Evolutionary conservation across 129 eudicot species (phyloP).

Genomic region (Dittrichia graveolens): DNA sequence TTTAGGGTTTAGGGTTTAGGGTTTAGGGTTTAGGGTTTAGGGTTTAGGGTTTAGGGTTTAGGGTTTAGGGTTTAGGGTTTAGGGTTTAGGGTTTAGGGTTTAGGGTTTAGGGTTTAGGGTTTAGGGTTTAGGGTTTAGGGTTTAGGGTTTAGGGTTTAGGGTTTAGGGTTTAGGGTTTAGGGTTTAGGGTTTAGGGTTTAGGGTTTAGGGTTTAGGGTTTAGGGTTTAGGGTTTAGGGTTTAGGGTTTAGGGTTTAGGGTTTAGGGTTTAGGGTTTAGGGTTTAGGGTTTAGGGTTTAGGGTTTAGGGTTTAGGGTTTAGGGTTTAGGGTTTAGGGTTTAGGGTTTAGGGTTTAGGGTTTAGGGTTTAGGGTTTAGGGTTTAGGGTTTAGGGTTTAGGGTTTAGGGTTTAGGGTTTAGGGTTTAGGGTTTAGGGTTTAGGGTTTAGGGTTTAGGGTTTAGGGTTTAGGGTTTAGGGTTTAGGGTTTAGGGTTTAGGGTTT

Average conservation of each 20-base stretch:
- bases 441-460: neutral
- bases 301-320: constrained; percentile 1
- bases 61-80: too few species aligned
- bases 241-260: neutral
- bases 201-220: neutral
- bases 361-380: neutral
- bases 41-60: too few species aligned
- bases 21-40: too few species aligned
- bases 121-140: neutral
- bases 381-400: neutral
- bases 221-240: neutral
- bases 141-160: neutral
- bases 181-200: neutral
- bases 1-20: too few species aligned
- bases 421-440: neutral
- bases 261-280: neutral
- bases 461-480: constrained; percentile 1
- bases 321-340: neutral
- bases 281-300: neutral
- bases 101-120: neutral
- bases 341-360: neutral
- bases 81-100: too few species aligned
- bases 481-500: neutral
- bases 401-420: neutral
- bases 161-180: neutral